Evolutionary conservation across 2,329 filamentous ascomycete species (phyloP), one percentile per base, ranked within the genome.

Genomic region (Exophiala spinifera): DNA sequence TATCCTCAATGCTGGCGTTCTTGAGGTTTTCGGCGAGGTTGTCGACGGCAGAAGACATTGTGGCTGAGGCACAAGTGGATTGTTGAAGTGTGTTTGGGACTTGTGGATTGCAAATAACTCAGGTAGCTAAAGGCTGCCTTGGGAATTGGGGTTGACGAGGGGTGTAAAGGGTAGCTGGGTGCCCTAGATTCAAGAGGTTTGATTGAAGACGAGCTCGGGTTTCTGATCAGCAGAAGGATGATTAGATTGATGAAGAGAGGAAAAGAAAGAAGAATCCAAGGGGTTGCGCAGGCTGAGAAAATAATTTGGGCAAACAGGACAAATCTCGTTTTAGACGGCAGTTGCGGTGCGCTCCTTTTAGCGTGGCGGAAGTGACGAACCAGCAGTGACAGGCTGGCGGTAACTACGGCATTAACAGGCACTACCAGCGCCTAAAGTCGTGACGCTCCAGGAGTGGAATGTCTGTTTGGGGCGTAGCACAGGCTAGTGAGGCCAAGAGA

Each of bases 11-110:
- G 21, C 79, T 78, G 75, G 81, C 80, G 74, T 80, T 81, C 74
- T 84, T 82, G 81, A 87, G 75, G 80, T 79, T 79, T 69, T 84
- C 77, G 72, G 78, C 72, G 75, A 83, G 78, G 75, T 87, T 86
- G 76, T 89, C 87, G 79, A 82, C 81, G 74, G 78, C 73, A 80
- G 82, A 79, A 88, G 91, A 95, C 92, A 97, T 97, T 76, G 71
- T 69, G 67, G 70, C 69, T 72, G 73, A 76, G 70, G 69, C 58
- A 74, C 71, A 75, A 66, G 63, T 69, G 69, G 66, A 65, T 46
- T 33, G 51, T 50, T 53, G 50, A 57, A 47, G 31, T 69, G 66
- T 64, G 67, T 69, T 67, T 64, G 64, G 66, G 61, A 67, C 64
- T 66, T 66, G 63, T 69, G 64, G 56, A 63, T 67, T 51, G 52